Percentiles rank a stretch among this genome's conserved stretches.
Evolutionary conservation across 768 basidiomycete genomes (phyloP).

Genomic region (Ramaria sp.): DNA sequence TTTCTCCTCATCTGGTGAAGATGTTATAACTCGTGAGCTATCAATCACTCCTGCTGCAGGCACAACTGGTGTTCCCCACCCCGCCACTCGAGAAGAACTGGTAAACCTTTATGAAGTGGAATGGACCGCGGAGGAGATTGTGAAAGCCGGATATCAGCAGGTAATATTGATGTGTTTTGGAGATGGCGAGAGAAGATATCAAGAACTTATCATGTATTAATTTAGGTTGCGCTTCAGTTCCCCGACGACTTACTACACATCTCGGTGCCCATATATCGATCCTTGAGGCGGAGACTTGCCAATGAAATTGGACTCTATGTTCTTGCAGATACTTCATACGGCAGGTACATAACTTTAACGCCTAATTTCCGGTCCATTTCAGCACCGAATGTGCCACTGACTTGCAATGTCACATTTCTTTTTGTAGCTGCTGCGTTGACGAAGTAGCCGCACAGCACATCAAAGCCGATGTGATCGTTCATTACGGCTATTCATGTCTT

Average conservation of each 20-base stretch:
- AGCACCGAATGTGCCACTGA: neutral
- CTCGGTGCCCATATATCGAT: conserved; percentile 73
- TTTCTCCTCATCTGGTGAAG: conserved; percentile 52
- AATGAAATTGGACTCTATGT: conserved; percentile 51
- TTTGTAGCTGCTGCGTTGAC: conserved; percentile 84
- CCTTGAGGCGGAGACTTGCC: conserved; percentile 43
- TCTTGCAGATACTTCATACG: conserved; percentile 96
- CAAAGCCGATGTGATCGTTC: conserved; percentile 82
- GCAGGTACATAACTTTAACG: conserved; percentile 44
- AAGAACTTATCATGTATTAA: neutral
- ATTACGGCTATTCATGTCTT: conserved; percentile 95
- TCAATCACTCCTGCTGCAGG: conserved; percentile 30
- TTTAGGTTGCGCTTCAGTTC: conserved; percentile 83
- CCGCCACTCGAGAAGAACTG: conserved; percentile 20
- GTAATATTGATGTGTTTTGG: conserved; percentile 26
- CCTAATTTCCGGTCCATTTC: neutral
- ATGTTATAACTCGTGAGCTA: conserved; percentile 48
- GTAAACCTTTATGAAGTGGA: conserved; percentile 63
- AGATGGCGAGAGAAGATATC: neutral
- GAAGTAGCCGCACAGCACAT: conserved; percentile 93
- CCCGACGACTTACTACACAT: conserved; percentile 86
- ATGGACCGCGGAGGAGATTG: conserved; percentile 50
- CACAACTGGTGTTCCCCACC: conserved; percentile 18
- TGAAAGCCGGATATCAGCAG: conserved; percentile 54
- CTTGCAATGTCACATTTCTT: conserved; percentile 1